Evolutionary conservation across 2,329 filamentous ascomycete genomes (phyloP).

Genomic region (Scedosporium dehoogii): DNA sequence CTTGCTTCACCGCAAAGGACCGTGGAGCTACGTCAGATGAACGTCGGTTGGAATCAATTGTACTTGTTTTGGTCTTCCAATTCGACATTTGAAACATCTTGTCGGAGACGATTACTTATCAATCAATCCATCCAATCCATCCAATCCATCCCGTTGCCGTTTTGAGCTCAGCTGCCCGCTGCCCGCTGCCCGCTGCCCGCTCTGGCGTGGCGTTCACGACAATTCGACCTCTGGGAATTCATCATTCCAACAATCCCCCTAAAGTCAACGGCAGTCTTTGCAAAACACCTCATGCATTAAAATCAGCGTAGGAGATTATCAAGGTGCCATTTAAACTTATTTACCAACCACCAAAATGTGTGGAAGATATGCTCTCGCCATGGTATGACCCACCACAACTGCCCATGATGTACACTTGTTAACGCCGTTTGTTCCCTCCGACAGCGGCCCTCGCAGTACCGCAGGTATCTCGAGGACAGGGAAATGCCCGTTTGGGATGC

Average conservation of each 20-base stretch:
- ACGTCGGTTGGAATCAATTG: not conserved
- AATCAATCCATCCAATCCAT: not conserved
- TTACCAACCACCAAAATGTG: slow-evolving; percentile 19
- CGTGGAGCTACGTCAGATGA: no score
- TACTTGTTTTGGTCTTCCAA: no score
- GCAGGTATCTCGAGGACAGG: slow-evolving; percentile 61
- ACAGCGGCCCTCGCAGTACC: slow-evolving; percentile 68
- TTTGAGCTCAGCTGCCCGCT: no score
- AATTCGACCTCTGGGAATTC: not conserved
- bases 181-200: no score
- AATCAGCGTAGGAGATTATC: not conserved
- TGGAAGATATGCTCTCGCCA: slow-evolving; percentile 24
- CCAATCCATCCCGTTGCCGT: not conserved
- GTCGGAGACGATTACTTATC: slow-evolving; percentile 1
- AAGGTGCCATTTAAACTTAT: not conserved
- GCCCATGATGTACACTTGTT: not conserved
- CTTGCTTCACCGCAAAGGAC: no score
- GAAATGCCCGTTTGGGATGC: slow-evolving; percentile 63
- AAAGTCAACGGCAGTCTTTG: not conserved
- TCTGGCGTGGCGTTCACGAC: not conserved
- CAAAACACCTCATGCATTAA: not conserved
- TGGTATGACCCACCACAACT: slow-evolving; percentile 17
- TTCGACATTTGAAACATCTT: no score
- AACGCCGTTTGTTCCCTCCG: slow-evolving; percentile 24
- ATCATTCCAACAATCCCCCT: not conserved